These are phyloP conservation scores for Pilaira anomala DNA, from an alignment of 192 early-diverging fungal species.

Conservation along the genomic window DNA sequence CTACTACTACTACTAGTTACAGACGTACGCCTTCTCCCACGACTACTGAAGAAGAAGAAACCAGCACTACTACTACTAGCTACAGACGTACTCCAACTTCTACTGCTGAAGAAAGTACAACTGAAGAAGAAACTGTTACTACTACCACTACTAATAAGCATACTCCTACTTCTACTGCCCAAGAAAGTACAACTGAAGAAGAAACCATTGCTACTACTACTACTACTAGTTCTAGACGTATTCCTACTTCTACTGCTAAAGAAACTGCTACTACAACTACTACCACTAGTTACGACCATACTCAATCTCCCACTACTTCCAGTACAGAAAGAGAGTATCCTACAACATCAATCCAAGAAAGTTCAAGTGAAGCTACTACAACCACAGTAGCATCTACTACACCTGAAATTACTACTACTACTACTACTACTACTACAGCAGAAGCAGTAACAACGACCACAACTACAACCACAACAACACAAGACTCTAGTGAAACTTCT, in stretches of 20 bases:
- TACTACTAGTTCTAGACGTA: no score
- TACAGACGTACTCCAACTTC: no score
- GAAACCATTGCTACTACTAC: neutral
- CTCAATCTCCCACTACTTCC: neutral
- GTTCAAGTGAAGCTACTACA: neutral
- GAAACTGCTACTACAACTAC: neutral
- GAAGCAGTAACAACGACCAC: neutral
- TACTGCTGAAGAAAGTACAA: neutral
- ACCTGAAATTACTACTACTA: neutral
- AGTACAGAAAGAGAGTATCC: neutral
- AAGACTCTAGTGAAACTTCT: neutral
- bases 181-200: neutral
- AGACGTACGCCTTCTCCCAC: neutral
- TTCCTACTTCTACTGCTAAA: neutral
- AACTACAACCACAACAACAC: neutral
- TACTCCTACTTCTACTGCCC: neutral
- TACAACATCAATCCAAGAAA: no score
- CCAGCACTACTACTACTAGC: neutral
- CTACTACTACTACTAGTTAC: neutral
- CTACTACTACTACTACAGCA: slow-evolving; percentile 10
- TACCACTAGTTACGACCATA: neutral
- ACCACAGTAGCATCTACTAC: neutral
- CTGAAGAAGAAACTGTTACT: neutral
- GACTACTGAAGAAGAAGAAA: neutral
- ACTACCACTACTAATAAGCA: neutral